Base-by-base conservation (phyloP, 345 rosid species). In the Turnera subulata region DNA sequence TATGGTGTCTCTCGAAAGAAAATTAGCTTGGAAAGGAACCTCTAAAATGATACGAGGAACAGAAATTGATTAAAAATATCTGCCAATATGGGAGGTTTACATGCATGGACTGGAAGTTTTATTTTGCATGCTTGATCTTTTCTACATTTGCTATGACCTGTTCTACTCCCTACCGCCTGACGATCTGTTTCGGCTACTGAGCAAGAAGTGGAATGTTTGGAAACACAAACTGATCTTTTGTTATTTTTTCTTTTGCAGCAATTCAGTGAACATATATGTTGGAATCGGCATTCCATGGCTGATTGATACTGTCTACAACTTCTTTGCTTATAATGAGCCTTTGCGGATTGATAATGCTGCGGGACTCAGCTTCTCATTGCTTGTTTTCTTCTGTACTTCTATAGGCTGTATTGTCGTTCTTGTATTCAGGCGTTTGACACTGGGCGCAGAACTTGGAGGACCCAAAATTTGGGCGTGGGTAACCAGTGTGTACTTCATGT, bases 221-320 rank as follows among this genome's bases (percentile, higher is more conserved):
- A 55, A 56, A 56, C 7, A 6, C 9, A 6, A 2, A 33, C 24
- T 59, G 29, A 52, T 45, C 17, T 16, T 48, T 25, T 13, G 20
- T 51, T 57, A 4, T 42, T 49, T 23, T 42, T 55, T 25, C 14
- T 59, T 67, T 35, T 62, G 58, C 76, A 92, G 98, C 81, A 92
- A 92, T 75, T 84, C 98, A 0, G 96, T 86, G 79, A 92, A 92
- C 55, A 92, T 88, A 50, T 89, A 92, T 20, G 80, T 92, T 38
- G 98, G 98, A 48, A 89, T 92, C 1, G 98, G 96, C 23, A 53
- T 92, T 19, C 98, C 98, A 2, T 92, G 98, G 98, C 80, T 92
- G 79, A 84, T 92, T 50, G 80, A 88, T 68, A 84, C 96, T 13
- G 73, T 73, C 11, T 92, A 92, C 91, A 92, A 88, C 70, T 80